phyloP scores from a whole-genome alignment of 2,329 filamentous ascomycete genomes.

The Sporothrix inflata region DNA sequence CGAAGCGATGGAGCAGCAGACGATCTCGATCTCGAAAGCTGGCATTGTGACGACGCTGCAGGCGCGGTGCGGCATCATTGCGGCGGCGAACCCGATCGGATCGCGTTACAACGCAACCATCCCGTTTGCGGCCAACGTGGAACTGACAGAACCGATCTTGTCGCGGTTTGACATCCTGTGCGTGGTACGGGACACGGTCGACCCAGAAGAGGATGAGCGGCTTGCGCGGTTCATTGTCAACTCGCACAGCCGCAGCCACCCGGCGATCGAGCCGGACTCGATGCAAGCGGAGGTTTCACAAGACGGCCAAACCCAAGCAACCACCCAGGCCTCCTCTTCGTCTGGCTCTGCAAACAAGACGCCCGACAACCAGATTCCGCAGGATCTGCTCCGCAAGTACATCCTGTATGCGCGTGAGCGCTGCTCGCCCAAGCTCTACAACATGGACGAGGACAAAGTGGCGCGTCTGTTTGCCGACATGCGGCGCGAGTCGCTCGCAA shows the following conservation, averaged over 20 bases:
- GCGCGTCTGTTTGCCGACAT: constrained; percentile 94
- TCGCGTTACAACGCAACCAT: constrained; percentile 96
- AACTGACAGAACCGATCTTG: constrained; percentile 94
- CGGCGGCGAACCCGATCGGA: constrained; percentile 93
- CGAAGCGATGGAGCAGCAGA: constrained; percentile 99
- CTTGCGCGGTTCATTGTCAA: constrained; percentile 93
- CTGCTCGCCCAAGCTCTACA: constrained; percentile 88
- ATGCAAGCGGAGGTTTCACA: constrained; percentile 65
- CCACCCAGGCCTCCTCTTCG: constrained; percentile 33
- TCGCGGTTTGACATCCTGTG: constrained; percentile 98
- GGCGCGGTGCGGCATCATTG: constrained; percentile 93
- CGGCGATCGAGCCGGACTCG: constrained; percentile 41
- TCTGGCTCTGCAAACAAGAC: constrained; percentile 30
- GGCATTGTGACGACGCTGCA: constrained; percentile 97
- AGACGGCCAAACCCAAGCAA: constrained; percentile 35
- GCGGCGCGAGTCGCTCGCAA: constrained; percentile 88
- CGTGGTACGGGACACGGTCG: constrained; percentile 93
- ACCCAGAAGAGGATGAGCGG: constrained; percentile 88
- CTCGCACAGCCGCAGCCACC: constrained; percentile 87
- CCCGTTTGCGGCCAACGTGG: constrained; percentile 93
- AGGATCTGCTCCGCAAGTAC: constrained; percentile 91
- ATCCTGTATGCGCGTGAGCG: constrained; percentile 93
- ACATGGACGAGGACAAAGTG: constrained; percentile 97
- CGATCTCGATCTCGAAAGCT: constrained; percentile 97
- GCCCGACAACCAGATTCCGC: constrained; percentile 75